Base-by-base conservation (phyloP, 805 yeast genomes). In the Lipomyces orientalis region DNA sequence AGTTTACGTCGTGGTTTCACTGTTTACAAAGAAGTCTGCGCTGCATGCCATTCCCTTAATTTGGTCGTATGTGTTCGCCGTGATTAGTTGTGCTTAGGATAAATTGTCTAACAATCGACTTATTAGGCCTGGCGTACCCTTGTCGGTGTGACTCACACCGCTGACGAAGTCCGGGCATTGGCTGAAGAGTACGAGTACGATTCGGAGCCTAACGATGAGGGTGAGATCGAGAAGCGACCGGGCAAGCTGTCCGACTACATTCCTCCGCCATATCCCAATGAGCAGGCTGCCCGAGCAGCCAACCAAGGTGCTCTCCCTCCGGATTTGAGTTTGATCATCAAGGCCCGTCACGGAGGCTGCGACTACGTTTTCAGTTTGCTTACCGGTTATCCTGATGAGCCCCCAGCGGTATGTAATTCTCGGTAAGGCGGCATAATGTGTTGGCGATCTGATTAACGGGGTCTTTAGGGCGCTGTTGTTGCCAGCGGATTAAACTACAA, bases 271-370 rank as follows among this genome's bases (percentile, higher is more conserved):
- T 95, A 95, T 81, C 91, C 92, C 73, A 95, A 95, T 80, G 99
- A 95, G 82, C 96, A 95, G 85, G 98, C 98, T 73, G 99, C 99
- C 60, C 91, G 99, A 85, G 97, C 98, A 74, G 98, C 97, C 72
- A 95, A 95, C 87, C 97, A 92, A 85, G 99, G 99, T 83, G 98
- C 99, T 71, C 86, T 90, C 74, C 99, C 99, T 72, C 99, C 99
- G 69, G 99, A 95, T 84, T 88, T 95, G 79, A 93, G 98, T 52
- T 86, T 95, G 81, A 92, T 95, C 78, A 96, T 94, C 81, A 94
- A 94, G 87, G 98, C 99, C 74, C 91, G 99, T 87, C 98, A 95
- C 84, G 98, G 98, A 80, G 98, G 92, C 75, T 86, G 90, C 79
- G 98, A 95, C 81, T 95, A 95, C 83, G 90, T 95, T 80, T 95